These are phyloP conservation scores for Warburgia ugandensis DNA, from an alignment of 164 flowering plant genomes.

Conservation along the genomic window DNA sequence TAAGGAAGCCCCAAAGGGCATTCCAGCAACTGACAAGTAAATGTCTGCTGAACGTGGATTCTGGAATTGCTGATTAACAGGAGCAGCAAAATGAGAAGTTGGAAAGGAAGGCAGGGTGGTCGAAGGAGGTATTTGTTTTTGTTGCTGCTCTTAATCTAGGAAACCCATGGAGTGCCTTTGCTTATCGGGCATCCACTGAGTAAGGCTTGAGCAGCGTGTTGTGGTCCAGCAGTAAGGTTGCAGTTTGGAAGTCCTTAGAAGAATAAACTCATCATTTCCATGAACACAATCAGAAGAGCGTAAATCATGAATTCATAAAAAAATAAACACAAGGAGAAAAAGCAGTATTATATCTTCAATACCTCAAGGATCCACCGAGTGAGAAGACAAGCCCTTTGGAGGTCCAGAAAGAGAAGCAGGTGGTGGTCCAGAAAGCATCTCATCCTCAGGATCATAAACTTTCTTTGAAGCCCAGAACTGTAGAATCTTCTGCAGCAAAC, in stretches of 20 bases:
- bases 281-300: too few species aligned
- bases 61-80: slow-evolving; percentile 40
- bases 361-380: slow-evolving; percentile 28
- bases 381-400: slow-evolving; percentile 34
- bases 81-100: slow-evolving; percentile 21
- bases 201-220: slow-evolving; percentile 9
- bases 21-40: slow-evolving; percentile 11
- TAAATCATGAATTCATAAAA: slow-evolving; percentile 52
- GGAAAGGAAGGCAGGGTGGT: slow-evolving; percentile 18
- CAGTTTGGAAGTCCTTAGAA: slow-evolving; percentile 2
- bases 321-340: too few species aligned
- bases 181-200: slow-evolving; percentile 67
- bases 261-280: too few species aligned
- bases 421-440: slow-evolving; percentile 74
- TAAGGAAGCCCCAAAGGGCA: slow-evolving; percentile 42
- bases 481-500: slow-evolving; percentile 68
- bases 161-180: slow-evolving; percentile 27
- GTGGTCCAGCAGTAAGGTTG: too few species aligned
- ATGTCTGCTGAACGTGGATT: slow-evolving; percentile 31
- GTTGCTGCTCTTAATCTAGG: slow-evolving; percentile 43
- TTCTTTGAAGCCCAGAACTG: slow-evolving; percentile 99
- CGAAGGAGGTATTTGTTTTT: slow-evolving; percentile 30
- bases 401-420: slow-evolving; percentile 36
- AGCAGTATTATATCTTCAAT: too few species aligned
- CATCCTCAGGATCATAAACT: slow-evolving; percentile 83